phyloP scores from a whole-genome alignment of 2,329 filamentous ascomycete genomes.

The Calonectria hongkongensis region DNA sequence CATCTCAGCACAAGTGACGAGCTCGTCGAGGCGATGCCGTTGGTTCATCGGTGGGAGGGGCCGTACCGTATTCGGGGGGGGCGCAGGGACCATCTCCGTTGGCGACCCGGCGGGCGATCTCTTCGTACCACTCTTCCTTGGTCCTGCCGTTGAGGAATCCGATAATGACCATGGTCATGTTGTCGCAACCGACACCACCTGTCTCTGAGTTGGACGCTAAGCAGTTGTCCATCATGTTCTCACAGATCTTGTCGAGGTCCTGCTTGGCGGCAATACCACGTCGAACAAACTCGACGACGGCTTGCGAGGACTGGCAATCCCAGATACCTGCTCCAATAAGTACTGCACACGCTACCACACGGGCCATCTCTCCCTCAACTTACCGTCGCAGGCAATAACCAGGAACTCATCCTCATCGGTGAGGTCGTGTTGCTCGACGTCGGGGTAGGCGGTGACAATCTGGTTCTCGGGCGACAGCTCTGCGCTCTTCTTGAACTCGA shows the following conservation, averaged over 20 bases:
- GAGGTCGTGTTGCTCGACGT: conserved; percentile 93
- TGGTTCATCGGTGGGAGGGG: conserved; percentile 61
- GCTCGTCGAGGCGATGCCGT: conserved; percentile 10
- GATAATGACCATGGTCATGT: conserved; percentile 98
- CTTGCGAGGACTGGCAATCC: conserved; percentile 99
- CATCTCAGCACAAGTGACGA: conserved; percentile 46
- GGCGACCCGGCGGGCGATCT: conserved; percentile 93
- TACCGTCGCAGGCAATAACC: conserved; percentile 94
- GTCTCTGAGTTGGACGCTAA: conserved; percentile 98
- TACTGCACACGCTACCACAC: conserved; percentile 42
- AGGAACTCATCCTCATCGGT: conserved; percentile 96
- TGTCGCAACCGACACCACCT: conserved; percentile 97
- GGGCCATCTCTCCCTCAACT: conserved; percentile 56
- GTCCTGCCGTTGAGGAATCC: conserved; percentile 92
- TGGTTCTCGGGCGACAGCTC: conserved; percentile 98
- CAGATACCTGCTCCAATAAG: conserved; percentile 84
- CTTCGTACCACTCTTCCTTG: conserved; percentile 99
- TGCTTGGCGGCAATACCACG: conserved; percentile 98
- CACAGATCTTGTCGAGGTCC: conserved; percentile 94
- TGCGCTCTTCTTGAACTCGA: conserved; percentile 99
- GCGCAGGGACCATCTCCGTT: conserved; percentile 98
- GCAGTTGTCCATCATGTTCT: conserved; percentile 99
- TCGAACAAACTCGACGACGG: conserved; percentile 96
- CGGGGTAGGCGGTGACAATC: conserved; percentile 97
- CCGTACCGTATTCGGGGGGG: conserved; percentile 99